Conservation (phyloP, 2,329 filamentous ascomycete genomes). For the Xylariaceae sp. region DNA sequence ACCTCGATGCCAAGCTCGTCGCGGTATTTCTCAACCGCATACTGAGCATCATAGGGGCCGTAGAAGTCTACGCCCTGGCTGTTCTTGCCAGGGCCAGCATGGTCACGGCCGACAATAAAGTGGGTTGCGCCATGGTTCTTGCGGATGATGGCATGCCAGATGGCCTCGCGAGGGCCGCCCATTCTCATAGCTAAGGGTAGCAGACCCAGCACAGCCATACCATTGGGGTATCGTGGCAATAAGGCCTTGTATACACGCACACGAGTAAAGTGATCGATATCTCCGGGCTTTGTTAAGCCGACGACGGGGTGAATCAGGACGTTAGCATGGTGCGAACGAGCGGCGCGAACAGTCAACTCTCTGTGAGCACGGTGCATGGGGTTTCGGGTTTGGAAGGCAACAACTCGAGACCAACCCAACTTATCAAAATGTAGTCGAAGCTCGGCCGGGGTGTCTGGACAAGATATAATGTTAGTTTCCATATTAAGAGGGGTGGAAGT, state of each 20-base stretch:
- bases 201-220: slow-evolving; percentile 96
- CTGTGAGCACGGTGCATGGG: slow-evolving; percentile 99
- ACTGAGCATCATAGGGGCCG: slow-evolving; percentile 95
- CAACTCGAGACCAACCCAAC: slow-evolving; percentile 96
- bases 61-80: slow-evolving; percentile 97
- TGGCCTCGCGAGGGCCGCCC: slow-evolving; percentile 96
- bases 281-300: slow-evolving; percentile 96
- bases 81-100: slow-evolving; percentile 98
- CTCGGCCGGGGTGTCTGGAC: slow-evolving; percentile 85
- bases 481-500: background rate
- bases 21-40: slow-evolving; percentile 94
- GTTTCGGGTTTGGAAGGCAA: slow-evolving; percentile 99
- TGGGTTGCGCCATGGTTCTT: slow-evolving; percentile 99
- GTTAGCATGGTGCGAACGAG: slow-evolving; percentile 94
- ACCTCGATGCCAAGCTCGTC: slow-evolving; percentile 98
- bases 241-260: slow-evolving; percentile 98
- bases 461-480: slow-evolving; percentile 24
- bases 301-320: slow-evolving; percentile 99
- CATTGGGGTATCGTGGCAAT: slow-evolving; percentile 95
- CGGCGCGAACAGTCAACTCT: slow-evolving; percentile 95
- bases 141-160: slow-evolving; percentile 99
- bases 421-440: slow-evolving; percentile 98
- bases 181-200: slow-evolving; percentile 98
- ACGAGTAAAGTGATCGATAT: slow-evolving; percentile 99
- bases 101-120: slow-evolving; percentile 98